Conservation (phyloP, 257 asterid genomes). For the Plantago elongata region DNA sequence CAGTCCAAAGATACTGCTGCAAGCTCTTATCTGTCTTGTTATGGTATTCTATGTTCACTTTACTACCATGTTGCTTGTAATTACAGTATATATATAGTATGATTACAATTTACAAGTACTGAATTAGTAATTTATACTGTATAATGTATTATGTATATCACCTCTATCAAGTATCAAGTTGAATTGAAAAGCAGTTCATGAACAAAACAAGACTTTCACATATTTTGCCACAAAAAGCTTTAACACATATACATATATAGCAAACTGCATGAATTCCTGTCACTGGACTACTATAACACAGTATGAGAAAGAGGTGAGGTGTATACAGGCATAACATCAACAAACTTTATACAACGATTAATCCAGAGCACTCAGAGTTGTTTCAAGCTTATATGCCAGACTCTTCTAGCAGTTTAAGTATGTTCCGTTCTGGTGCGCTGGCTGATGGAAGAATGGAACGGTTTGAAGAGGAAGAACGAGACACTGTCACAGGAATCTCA, state of each 20-base stretch:
- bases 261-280: not conserved
- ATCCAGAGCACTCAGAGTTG: not conserved
- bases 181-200: no score
- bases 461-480: slow-evolving; percentile 43
- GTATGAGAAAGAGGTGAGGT: not conserved
- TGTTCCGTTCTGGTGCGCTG: slow-evolving; percentile 50
- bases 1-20: not conserved
- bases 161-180: no score
- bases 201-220: no score
- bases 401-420: slow-evolving; percentile 49
- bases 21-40: not conserved
- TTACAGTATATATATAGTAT: not conserved
- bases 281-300: not conserved
- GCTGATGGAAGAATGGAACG: slow-evolving; percentile 48
- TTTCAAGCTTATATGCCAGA: slow-evolving; percentile 20
- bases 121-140: no score
- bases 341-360: slow-evolving; percentile 12
- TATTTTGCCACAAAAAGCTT: no score
- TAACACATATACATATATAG: not conserved
- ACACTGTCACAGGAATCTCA: slow-evolving; percentile 29
- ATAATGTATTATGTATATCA: no score
- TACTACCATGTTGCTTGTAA: not conserved
- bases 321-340: not conserved
- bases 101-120: no score
- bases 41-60: not conserved